Percentiles rank a stretch among this genome's conserved stretches.
Evolutionary conservation across 2,329 filamentous ascomycete species (phyloP).

Genomic region (Paecilomyces formosus): DNA sequence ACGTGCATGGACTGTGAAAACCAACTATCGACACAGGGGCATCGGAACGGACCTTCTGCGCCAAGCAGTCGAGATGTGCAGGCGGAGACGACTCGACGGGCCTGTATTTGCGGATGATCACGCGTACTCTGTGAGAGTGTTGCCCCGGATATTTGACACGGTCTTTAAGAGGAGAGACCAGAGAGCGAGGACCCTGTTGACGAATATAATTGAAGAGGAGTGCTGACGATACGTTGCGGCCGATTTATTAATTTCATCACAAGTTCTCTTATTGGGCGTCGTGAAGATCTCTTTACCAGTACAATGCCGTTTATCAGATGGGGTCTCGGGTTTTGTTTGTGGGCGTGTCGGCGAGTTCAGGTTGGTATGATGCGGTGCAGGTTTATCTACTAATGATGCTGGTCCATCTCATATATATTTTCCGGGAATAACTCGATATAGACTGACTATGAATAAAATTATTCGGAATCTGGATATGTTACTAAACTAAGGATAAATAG

Average conservation of each 20-base stretch:
- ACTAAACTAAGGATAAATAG: too few species aligned
- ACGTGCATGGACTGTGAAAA: constrained; percentile 69
- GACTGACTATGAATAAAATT: too few species aligned
- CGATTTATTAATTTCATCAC: neutral
- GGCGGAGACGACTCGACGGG: constrained; percentile 61
- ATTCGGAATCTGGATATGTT: too few species aligned
- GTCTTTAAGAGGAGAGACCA: constrained; percentile 53
- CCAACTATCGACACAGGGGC: constrained; percentile 61
- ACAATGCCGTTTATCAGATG: neutral
- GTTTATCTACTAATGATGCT: too few species aligned
- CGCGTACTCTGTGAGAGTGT: constrained; percentile 59
- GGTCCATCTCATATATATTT: too few species aligned
- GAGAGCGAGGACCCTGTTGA: constrained; percentile 40
- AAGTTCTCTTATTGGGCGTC: neutral
- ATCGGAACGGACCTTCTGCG: constrained; percentile 65
- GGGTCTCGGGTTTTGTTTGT: neutral
- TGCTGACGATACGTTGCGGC: neutral
- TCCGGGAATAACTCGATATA: too few species aligned
- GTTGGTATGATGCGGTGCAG: neutral
- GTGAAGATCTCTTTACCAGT: neutral
- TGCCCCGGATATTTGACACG: constrained; percentile 58
- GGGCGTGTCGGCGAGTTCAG: too few species aligned
- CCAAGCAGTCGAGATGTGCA: constrained; percentile 63
- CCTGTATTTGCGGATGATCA: constrained; percentile 68
- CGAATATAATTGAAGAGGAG: constrained; percentile 6